Conservation (phyloP, 2,329 filamentous ascomycete species). For the Biscogniauxia marginata region DNA sequence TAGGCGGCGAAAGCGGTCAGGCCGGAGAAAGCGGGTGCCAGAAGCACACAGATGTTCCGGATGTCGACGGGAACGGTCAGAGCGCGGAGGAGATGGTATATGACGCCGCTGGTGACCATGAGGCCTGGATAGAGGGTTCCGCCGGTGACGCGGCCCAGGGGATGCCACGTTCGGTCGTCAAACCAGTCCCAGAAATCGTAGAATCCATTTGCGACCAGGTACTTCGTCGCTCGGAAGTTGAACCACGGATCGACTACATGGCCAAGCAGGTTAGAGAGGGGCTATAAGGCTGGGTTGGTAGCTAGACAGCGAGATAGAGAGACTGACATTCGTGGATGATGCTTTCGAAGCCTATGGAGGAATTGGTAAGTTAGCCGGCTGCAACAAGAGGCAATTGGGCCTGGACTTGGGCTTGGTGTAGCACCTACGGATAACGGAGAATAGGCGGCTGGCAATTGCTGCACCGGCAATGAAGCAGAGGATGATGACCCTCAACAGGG, state of each 20-base stretch:
- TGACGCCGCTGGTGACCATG: constrained; percentile 97
- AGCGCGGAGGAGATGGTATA: constrained; percentile 89
- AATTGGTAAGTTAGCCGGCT: constrained; percentile 11
- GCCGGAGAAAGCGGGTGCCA: constrained; percentile 91
- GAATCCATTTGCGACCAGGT: constrained; percentile 94
- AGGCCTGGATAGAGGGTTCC: constrained; percentile 97
- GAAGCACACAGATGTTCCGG: constrained; percentile 95
- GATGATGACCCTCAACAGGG: constrained; percentile 85
- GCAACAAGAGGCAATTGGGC: background rate
- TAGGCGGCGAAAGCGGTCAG: constrained; percentile 91
- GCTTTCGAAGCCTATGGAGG: constrained; percentile 78
- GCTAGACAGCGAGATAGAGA: background rate
- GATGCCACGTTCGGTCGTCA: constrained; percentile 99
- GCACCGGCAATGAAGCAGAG: constrained; percentile 87
- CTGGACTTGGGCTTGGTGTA: constrained; percentile 24
- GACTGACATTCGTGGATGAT: constrained; percentile 98
- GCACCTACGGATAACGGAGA: constrained; percentile 90
- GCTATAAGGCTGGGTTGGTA: constrained; percentile 3
- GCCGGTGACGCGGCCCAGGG: constrained; percentile 94
- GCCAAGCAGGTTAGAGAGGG: constrained; percentile 22
- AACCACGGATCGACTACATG: constrained; percentile 95
- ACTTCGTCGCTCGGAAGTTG: constrained; percentile 98
- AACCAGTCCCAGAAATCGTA: constrained; percentile 99
- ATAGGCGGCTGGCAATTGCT: constrained; percentile 88
- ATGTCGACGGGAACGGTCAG: constrained; percentile 94